These are phyloP conservation scores for Podila verticillata DNA, from an alignment of 192 early-diverging fungal genomes.

Conservation along the genomic window DNA sequence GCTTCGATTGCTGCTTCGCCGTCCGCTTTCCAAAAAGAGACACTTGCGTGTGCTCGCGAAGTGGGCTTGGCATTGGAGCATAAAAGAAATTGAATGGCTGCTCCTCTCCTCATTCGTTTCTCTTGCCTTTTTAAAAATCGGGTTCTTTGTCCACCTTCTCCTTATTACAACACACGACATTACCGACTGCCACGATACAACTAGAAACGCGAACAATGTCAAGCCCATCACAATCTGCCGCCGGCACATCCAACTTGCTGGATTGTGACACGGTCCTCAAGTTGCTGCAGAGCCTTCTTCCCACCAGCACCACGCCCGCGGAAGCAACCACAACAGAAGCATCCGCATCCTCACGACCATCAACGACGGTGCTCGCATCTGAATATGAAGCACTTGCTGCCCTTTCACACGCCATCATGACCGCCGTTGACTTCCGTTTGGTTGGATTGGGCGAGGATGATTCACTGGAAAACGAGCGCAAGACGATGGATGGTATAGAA, in stretches of 20 bases:
- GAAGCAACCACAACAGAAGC: not conserved
- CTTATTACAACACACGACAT: too few relatives aligned
- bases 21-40: too few relatives aligned
- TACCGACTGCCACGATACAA: not conserved
- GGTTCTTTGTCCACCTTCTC: too few relatives aligned
- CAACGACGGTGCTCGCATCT: constrained; percentile 31
- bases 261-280: not conserved
- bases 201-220: constrained; percentile 1
- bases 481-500: constrained; percentile 30
- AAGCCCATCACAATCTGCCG: not conserved
- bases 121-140: too few relatives aligned
- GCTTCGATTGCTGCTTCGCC: too few relatives aligned
- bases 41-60: too few relatives aligned
- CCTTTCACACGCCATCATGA: constrained; percentile 67
- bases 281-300: not conserved
- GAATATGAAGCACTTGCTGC: constrained; percentile 61
- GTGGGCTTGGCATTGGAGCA: too few relatives aligned
- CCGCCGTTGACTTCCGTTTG: constrained; percentile 68
- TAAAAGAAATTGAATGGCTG: too few relatives aligned
- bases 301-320: constrained; percentile 1
- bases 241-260: not conserved
- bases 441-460: constrained; percentile 71
- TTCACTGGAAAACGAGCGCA: constrained; percentile 3
- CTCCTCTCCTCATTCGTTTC: too few relatives aligned
- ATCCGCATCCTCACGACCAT: not conserved